Evolutionary conservation across 2,329 filamentous ascomycete species (phyloP).

Genomic region (Pyricularia grisea): DNA sequence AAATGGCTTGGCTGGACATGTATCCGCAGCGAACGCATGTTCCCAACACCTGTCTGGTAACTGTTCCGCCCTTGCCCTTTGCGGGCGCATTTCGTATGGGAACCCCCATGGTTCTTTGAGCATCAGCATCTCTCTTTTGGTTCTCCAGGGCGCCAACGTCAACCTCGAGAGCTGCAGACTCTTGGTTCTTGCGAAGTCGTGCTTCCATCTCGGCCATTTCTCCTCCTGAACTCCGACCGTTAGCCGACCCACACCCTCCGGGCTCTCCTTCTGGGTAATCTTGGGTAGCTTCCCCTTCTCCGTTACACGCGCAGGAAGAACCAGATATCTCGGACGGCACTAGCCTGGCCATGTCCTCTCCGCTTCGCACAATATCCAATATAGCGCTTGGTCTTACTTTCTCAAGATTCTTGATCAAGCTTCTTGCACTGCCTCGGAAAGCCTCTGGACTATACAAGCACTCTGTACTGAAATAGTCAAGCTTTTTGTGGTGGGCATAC

Average conservation of each 20-base stretch:
- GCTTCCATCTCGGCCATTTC: constrained; percentile 81
- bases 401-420: constrained; percentile 90
- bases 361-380: constrained; percentile 85
- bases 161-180: constrained; percentile 50
- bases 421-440: constrained; percentile 84
- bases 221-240: constrained; percentile 56
- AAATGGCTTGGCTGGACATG: constrained; percentile 87
- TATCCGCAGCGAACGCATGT: constrained; percentile 86
- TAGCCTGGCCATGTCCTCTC: constrained; percentile 91
- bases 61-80: constrained; percentile 17
- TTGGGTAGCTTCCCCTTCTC: constrained; percentile 21
- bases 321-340: constrained; percentile 51
- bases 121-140: constrained; percentile 20
- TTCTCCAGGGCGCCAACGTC: constrained; percentile 48
- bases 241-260: constrained; percentile 67
- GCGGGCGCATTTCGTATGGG: constrained; percentile 12
- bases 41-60: constrained; percentile 64
- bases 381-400: constrained; percentile 90
- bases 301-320: constrained; percentile 33
- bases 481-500: constrained; percentile 91
- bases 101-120: constrained; percentile 14
- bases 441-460: constrained; percentile 98
- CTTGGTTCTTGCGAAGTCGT: constrained; percentile 55
- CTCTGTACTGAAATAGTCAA: constrained; percentile 97
- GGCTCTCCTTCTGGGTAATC: constrained; percentile 14